Base-by-base conservation (phyloP, 73 alveolate genomes). In the Stentor roeselii region DNA sequence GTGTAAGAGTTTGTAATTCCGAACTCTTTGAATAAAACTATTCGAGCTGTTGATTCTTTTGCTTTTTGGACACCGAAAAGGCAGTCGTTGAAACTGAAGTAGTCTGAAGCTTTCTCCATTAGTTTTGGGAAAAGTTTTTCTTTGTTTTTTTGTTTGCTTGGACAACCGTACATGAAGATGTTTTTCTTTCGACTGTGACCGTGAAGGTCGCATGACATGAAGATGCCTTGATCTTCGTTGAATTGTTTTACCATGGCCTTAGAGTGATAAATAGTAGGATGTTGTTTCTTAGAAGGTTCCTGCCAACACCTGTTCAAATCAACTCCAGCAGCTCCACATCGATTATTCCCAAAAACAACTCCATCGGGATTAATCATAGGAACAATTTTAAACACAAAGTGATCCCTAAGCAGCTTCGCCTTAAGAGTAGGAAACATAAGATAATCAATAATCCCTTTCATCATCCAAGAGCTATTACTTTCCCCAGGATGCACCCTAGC, bases 291-390 rank as follows among this genome's bases (percentile, higher is more conserved):
- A 78, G 93, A 86, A 1, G 99, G 99, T 78, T 97, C 99, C 32
- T 92, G 92, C 99, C 99, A 98, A 39, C 96, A 87, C 41, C 99
- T 87, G 85, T 98, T 98, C 84, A 98, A 87, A 82, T 98, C 99
- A 60, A 97, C 98, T 35, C 99, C 99, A 4, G 99, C 99, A 78
- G 97, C 91, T 91, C 59, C 86, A 60, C 98, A 95, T 61, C 99
- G 59, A 36, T 98, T 95, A 88, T 93, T 95, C n/a, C 99, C 99
- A 42, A 93, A 97, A n/a, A 98, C 92, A 14, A 98, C 99, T 3
- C 99, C 99, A 85, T 98, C 99, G 0, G 99, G 99, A 84, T 98
- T 98, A 86, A 98, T 91, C 99, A 98, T 97, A 0, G 99, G 99
- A 1, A 98, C 98, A 39, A 98, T 93, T 84, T 50, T 91, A 78